A percentile compares a stretch with the other conserved stretches of the same genome.
phyloP scores from a whole-genome alignment of 2,329 filamentous ascomycete species.

The Nectriaceae sp. region DNA sequence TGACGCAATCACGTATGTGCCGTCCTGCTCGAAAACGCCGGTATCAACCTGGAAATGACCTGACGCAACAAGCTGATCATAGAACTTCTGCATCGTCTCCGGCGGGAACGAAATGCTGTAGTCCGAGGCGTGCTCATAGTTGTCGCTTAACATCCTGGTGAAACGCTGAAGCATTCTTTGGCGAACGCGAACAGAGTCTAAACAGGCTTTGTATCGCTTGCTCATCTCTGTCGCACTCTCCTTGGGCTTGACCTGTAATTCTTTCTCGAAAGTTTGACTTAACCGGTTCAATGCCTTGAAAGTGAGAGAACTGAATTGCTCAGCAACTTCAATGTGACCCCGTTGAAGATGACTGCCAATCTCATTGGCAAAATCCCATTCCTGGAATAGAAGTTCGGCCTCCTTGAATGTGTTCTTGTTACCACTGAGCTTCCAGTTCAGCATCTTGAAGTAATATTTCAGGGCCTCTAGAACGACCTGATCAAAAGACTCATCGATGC shows the following conservation, averaged over 20 bases:
- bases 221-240: conserved; percentile 89
- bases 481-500: conserved; percentile 96
- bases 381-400: conserved; percentile 93
- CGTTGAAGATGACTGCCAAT: conserved; percentile 89
- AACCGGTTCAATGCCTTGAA: conserved; percentile 89
- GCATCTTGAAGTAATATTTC: conserved; percentile 97
- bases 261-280: conserved; percentile 87
- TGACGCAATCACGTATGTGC: conserved; percentile 83
- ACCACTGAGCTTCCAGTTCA: conserved; percentile 95
- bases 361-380: conserved; percentile 97
- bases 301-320: conserved; percentile 93
- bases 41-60: conserved; percentile 88
- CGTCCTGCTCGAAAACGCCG: conserved; percentile 68
- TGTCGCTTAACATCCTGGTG: conserved; percentile 83
- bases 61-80: conserved; percentile 76
- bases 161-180: conserved; percentile 97
- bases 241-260: conserved; percentile 80
- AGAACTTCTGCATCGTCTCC: conserved; percentile 72
- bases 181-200: conserved; percentile 93
- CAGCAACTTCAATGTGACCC: conserved; percentile 93
- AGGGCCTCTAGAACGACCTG: conserved; percentile 87
- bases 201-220: conserved; percentile 91
- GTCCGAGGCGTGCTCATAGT: conserved; percentile 96
- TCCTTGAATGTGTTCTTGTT: conserved; percentile 99
- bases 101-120: conserved; percentile 78